Evolutionary conservation across 2,329 filamentous ascomycete genomes (phyloP), one percentile per base, ranked within the genome.

Genomic region (Claviceps spartinae): DNA sequence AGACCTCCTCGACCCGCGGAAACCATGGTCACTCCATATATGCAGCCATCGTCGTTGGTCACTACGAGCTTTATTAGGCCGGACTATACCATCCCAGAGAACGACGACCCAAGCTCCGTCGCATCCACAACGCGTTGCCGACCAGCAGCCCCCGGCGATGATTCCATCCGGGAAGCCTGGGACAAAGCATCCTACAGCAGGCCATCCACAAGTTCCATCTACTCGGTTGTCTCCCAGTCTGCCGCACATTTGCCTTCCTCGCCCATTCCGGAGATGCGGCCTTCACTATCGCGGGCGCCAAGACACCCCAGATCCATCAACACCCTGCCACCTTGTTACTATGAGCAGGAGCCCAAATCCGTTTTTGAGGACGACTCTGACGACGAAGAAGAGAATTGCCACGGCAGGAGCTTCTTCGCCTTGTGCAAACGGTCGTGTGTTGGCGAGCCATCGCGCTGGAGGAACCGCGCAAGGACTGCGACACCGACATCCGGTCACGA

Each of bases 311-410:
- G 62, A 53, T 66, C 65, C 16, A 57, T 56, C 8, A 53, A 54
- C 16, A 47, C 49, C 9, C 47, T 57, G 46, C 59, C 57, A 9
- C 59, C 55, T 24, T 58, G 26, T 37, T 61, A 61, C 46, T 54
- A 54, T 5, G 58, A 59, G 48, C 56, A 59, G 9, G 61, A 68
- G 42, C 59, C 59, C 13, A 59, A 67, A 42, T 59, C 59, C 2
- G 69, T 76, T 24, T 77, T 77, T 54, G 74, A 77, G 44, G 58
- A 67, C 14, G 73, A 76, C 58, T 70, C 70, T 4, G 73, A 77
- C 53, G 62, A 61, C 14, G 71, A 73, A 46, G 26, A 6, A 13
- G 60, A 59, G 6, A 62, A 65, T 5, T 54, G 54, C 3, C 50
- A 52, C 9, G 14, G 37, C 37, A 46, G 30, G 16, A 50, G 47